A percentile compares a stretch with the other conserved stretches of the same genome.
These are phyloP conservation scores for Lagenidium sp. DNA, from an alignment of 352 stramenopile genomes.

Conservation along the genomic window DNA sequence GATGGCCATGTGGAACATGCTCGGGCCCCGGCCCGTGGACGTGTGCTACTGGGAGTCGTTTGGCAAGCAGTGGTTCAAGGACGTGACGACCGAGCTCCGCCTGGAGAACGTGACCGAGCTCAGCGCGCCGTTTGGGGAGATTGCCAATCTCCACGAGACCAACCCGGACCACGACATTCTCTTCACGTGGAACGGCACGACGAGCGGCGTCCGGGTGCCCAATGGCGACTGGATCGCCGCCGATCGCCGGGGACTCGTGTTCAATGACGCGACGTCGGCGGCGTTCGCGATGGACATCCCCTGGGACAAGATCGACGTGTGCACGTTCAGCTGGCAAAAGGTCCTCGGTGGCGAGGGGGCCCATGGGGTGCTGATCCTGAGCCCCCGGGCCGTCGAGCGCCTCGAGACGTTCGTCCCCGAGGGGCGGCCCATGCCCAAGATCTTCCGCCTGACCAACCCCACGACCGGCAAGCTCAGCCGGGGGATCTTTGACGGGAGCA, in stretches of 20 bases:
- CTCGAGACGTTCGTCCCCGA: conserved; percentile 92
- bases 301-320: conserved; percentile 98
- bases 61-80: conserved; percentile 94
- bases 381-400: conserved; percentile 93
- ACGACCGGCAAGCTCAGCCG: conserved; percentile 92
- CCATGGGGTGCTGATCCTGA: conserved; percentile 97
- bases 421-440: conserved; percentile 94
- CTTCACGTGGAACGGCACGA: conserved; percentile 99
- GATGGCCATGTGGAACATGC: conserved; percentile 99
- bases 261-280: conserved; percentile 98
- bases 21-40: conserved; percentile 90
- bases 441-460: conserved; percentile 97
- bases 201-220: conserved; percentile 93
- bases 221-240: conserved; percentile 95
- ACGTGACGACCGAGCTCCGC: conserved; percentile 92
- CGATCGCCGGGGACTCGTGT: conserved; percentile 92
- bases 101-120: conserved; percentile 92
- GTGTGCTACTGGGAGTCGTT: conserved; percentile 97
- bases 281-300: conserved; percentile 99
- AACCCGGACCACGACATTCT: conserved; percentile 96
- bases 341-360: conserved; percentile 97
- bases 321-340: conserved; percentile 99
- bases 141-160: conserved; percentile 91
- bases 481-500: conserved; percentile 97
- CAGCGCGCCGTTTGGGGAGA: conserved; percentile 93